Evolutionary conservation across 495 filamentous ascomycete species (phyloP).

Genomic region (Penicillium cataractarum): DNA sequence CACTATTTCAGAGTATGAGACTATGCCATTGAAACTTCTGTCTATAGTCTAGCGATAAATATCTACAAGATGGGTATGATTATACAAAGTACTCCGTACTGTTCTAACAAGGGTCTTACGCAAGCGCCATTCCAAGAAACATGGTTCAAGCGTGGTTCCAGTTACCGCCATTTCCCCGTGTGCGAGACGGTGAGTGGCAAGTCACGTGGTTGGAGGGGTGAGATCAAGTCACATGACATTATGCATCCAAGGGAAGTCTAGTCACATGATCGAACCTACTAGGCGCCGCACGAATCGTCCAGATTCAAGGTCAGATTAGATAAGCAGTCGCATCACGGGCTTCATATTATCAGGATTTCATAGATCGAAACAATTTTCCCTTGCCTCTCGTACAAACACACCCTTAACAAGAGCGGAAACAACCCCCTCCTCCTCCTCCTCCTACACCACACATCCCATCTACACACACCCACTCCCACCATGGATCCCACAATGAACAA

Average conservation of each 20-base stretch:
- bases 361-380: neutral
- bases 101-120: no score
- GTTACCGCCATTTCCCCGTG: slow-evolving; percentile 26
- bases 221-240: no score
- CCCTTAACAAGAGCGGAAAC: neutral
- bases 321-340: slow-evolving; percentile 10
- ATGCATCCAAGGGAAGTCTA: neutral
- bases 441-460: neutral
- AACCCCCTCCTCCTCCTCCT: neutral
- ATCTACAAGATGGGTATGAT: no score
- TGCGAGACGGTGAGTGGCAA: slow-evolving; percentile 21
- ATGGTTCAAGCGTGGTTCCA: slow-evolving; percentile 1
- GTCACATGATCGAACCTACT: slow-evolving; percentile 20
- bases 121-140: slow-evolving; percentile 1
- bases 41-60: neutral
- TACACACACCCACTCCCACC: slow-evolving; percentile 16
- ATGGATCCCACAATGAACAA: slow-evolving; percentile 67
- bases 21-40: neutral
- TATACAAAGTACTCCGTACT: no score
- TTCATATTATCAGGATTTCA: neutral
- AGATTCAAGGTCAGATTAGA: slow-evolving; percentile 20
- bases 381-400: neutral
- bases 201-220: no score
- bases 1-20: neutral
- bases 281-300: slow-evolving; percentile 27